Conservation (phyloP, 257 asterid genomes). For the Solanum dulcamara region DNA sequence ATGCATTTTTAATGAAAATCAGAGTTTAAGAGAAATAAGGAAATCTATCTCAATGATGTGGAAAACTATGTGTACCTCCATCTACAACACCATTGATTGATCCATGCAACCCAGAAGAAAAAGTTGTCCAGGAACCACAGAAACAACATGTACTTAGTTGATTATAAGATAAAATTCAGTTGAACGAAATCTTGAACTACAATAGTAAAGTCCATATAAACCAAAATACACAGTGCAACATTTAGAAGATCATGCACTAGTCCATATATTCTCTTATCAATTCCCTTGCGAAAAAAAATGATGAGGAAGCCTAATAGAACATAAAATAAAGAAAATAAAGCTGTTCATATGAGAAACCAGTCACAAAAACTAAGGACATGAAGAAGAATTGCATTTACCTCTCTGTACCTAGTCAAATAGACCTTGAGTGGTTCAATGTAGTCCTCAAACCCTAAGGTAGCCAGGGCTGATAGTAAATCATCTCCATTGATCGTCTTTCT, state of each 20-base stretch:
- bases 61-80: slow-evolving; percentile 34
- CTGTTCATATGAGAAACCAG: neutral
- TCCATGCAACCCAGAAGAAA: slow-evolving; percentile 4
- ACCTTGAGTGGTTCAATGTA: slow-evolving; percentile 43
- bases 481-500: slow-evolving; percentile 62
- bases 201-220: neutral
- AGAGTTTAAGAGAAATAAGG: neutral
- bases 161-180: neutral
- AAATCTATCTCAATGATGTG: neutral
- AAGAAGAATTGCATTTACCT: slow-evolving; percentile 19
- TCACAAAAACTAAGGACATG: neutral
- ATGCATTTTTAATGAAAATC: neutral
- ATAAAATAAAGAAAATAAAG: neutral
- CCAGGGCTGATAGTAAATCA: slow-evolving; percentile 56
- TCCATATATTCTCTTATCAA: neutral
- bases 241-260: neutral
- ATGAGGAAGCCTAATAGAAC: neutral
- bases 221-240: neutral
- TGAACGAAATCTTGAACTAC: neutral
- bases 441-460: slow-evolving; percentile 52
- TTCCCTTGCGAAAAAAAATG: neutral
- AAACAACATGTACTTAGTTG: neutral
- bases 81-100: slow-evolving; percentile 22
- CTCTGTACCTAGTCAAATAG: slow-evolving; percentile 51
- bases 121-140: slow-evolving; percentile 5